These are phyloP conservation scores for Kalmanozyma brasiliensis DNA, from an alignment of 1,284 basidiomycete genomes.

Conservation along the genomic window DNA sequence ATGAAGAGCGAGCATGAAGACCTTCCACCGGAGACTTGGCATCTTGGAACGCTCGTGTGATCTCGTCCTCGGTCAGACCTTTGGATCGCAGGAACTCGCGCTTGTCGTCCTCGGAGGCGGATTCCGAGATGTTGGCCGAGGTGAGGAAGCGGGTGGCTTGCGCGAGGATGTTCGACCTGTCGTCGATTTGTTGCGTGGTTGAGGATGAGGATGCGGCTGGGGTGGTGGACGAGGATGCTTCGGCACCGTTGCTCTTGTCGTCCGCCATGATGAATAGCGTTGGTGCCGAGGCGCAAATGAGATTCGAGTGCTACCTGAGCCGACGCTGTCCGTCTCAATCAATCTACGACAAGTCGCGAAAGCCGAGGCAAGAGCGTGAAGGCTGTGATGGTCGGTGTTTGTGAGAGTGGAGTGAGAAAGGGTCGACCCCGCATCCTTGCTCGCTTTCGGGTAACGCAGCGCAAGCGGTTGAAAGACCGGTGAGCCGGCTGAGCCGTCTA, in stretches of 20 bases:
- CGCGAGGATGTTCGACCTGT: constrained; percentile 46
- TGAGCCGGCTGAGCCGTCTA: constrained; percentile 5
- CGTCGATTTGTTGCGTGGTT: constrained; percentile 1
- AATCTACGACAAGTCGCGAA: too few species aligned
- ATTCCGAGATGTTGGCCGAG: constrained; percentile 43
- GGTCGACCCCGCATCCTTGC: constrained; percentile 12
- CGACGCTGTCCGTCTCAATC: too few species aligned
- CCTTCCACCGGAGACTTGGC: constrained; percentile 49
- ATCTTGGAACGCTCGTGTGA: constrained; percentile 52
- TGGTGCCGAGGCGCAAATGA: neutral
- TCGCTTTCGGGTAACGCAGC: constrained; percentile 6
- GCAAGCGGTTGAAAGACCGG: constrained; percentile 25
- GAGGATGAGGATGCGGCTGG: constrained; percentile 2
- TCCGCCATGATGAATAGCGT: constrained; percentile 18
- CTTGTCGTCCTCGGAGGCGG: constrained; percentile 41
- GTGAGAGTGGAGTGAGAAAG: neutral
- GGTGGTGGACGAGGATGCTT: constrained; percentile 7
- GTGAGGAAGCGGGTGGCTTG: constrained; percentile 65
- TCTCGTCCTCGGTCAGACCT: constrained; percentile 58
- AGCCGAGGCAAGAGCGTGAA: too few species aligned
- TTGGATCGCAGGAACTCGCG: constrained; percentile 58
- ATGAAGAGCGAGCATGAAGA: constrained; percentile 4
- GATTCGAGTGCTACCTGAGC: too few species aligned
- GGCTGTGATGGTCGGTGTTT: too few species aligned
- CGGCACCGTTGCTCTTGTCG: constrained; percentile 15